These are phyloP conservation scores for Physcia stellaris DNA, from an alignment of 495 filamentous ascomycete genomes.

Conservation along the genomic window DNA sequence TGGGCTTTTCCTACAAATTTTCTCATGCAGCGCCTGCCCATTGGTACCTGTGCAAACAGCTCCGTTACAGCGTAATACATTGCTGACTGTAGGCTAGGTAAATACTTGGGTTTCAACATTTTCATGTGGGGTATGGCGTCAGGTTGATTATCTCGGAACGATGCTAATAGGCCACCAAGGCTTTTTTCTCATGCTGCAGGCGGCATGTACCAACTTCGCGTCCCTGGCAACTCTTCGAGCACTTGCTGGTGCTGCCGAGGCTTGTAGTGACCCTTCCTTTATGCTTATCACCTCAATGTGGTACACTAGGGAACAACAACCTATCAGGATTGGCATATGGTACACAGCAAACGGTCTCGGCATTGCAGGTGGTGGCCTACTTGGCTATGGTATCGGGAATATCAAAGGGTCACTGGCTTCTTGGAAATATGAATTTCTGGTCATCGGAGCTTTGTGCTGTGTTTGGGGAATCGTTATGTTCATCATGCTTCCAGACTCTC, in stretches of 20 bases:
- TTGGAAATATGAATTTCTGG: slow-evolving; percentile 44
- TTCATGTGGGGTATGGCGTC: slow-evolving; percentile 34
- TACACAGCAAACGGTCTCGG: slow-evolving; percentile 47
- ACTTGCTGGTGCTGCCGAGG: slow-evolving; percentile 44
- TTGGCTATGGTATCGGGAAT: slow-evolving; percentile 46
- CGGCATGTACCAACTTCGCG: slow-evolving; percentile 37
- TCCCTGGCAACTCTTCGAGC: slow-evolving; percentile 39
- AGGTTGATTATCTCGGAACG: background rate
- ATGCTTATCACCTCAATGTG: slow-evolving; percentile 31
- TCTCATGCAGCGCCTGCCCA: slow-evolving; percentile 42
- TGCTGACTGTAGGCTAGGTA: slow-evolving; percentile 24
- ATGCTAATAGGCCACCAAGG: slow-evolving; percentile 16
- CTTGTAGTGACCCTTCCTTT: slow-evolving; percentile 28
- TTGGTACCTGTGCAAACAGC: slow-evolving; percentile 25
- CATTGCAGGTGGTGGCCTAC: slow-evolving; percentile 42
- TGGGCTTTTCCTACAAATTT: slow-evolving; percentile 40
- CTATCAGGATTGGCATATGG: slow-evolving; percentile 44
- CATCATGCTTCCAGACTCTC: slow-evolving; percentile 48
- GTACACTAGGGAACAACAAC: slow-evolving; percentile 43
- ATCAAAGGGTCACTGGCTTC: slow-evolving; percentile 37
- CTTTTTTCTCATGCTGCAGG: slow-evolving; percentile 41
- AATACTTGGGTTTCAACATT: slow-evolving; percentile 45
- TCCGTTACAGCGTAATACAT: slow-evolving; percentile 11
- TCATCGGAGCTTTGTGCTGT: slow-evolving; percentile 38
- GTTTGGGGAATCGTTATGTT: slow-evolving; percentile 44